Evolutionary conservation across 2,329 filamentous ascomycete species (phyloP).

Genomic region (Sclerotinia spermophila): DNA sequence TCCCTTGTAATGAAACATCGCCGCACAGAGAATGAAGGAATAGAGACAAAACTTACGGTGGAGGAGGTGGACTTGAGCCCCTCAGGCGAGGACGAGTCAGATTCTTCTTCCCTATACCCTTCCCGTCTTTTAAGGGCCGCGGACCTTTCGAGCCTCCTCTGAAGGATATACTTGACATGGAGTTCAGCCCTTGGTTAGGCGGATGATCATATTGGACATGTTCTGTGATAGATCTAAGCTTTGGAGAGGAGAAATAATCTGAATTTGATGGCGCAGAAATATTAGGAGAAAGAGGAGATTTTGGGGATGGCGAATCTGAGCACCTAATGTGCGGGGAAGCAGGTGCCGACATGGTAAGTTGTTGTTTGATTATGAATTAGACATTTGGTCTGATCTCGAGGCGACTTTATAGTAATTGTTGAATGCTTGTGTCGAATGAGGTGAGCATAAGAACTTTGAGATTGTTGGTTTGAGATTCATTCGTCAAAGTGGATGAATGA

Average conservation of each 20-base stretch:
- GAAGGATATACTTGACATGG: constrained; percentile 34
- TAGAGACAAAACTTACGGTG: constrained; percentile 32
- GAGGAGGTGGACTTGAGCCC: constrained; percentile 36
- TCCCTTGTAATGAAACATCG: not conserved
- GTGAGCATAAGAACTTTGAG: constrained; percentile 5
- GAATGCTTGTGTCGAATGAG: not conserved
- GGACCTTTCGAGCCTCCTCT: constrained; percentile 23
- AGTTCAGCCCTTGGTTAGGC: constrained; percentile 23
- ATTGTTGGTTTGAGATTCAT: constrained; percentile 12
- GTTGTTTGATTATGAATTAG: not conserved
- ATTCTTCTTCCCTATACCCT: constrained; percentile 35
- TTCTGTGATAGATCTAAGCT: constrained; percentile 35
- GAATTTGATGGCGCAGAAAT: constrained; percentile 20
- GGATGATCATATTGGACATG: constrained; percentile 34
- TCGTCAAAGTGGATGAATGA: constrained; percentile 18
- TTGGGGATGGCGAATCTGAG: constrained; percentile 21
- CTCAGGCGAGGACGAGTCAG: constrained; percentile 21
- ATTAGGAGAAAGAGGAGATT: constrained; percentile 29
- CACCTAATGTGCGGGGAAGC: constrained; percentile 10
- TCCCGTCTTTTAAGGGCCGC: constrained; percentile 17
- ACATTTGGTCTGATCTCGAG: not conserved
- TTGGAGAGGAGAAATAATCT: constrained; percentile 25
- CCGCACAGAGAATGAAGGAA: not conserved
- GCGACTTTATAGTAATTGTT: not conserved
- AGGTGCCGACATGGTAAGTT: constrained; percentile 17